Evolutionary conservation across 2,329 filamentous ascomycete genomes (phyloP), one percentile per base, ranked within the genome.

Genomic region (Ophiostoma pallidulum): DNA sequence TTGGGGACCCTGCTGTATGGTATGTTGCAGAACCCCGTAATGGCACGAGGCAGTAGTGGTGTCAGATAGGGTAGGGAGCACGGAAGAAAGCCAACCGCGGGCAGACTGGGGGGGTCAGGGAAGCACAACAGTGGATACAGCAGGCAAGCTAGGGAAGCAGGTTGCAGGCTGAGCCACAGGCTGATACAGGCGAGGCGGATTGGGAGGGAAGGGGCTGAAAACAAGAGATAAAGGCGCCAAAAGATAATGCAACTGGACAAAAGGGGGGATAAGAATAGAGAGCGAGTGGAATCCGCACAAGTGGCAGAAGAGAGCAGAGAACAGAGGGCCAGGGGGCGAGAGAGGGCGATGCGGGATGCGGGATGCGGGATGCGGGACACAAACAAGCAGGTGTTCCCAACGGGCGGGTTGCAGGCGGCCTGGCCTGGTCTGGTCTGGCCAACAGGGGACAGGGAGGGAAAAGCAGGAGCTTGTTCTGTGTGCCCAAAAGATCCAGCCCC

Each of bases 61-160:
- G 44, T 45, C 43, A 51, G 47, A 41, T 39, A 41, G 22, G 42
- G 40, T 47, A 40, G 44, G 42, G 32, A 48, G 22, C 44, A 46
- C 51, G 44, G 41, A 48, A 49, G 45, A 33, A 8, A 22, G 41
- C n/a, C 45, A 45, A 33, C 49, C 49, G 36, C 22, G 38, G 38
- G 29, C 29, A 12, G 28, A 47, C 22, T 31, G 32, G 32, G 39
- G 33, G 36, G 32, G 31, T 24, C 28, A 45, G 29, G 19, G 31
- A 46, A 22, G 38, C 39, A 43, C 31, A 19, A 46, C 38, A 42
- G 48, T 43, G 46, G 40, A 20, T 48, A 48, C 46, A 38, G 32
- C 33, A 48, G 40, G 31, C 45, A 47, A 47, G 45, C 36, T 40
- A 44, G 38, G 33, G 41, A 41, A 14, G 37, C 26, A 43, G 39